Base-by-base conservation (phyloP, 2,329 filamentous ascomycete species). In the Cercospora sp. region DNA sequence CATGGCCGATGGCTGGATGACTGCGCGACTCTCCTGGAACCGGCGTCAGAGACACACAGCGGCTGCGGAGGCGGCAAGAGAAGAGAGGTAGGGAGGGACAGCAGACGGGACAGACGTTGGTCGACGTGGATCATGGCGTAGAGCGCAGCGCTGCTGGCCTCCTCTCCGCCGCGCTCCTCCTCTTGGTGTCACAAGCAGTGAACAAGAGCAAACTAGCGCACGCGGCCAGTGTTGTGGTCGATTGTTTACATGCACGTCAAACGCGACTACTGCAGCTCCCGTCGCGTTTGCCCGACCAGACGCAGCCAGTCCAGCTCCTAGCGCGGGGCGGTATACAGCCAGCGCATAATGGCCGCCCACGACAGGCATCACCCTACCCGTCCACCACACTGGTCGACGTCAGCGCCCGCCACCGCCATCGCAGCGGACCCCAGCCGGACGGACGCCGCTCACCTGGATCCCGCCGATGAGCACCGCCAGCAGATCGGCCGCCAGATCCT, bases 401-500 rank as follows among this genome's bases (percentile, higher is more conserved):
- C 62, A 28, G 36, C 28, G n/a, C 18, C 48, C 20, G 28, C 45
- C n/a, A 33, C 45, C 53, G 53, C 53, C 31, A 63, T 63, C 61
- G 45, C 61, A 18, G 30, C 28, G 28, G 30, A 64, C 20, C 62
- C 48, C 33, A 18, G 48, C 33, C 31, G 57, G 26, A n/a, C 23
- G 42, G 45, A 51, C 9, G 48, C 62, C 8, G 48, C 30, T 40
- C 5, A 23, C 18, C 45, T 51, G 16, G 48, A 64, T 20, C 45
- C 48, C 51, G 20, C 63, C 33, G 18, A 51, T 53, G 30, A 48
- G 58, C 9, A 65, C 28, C 69, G 61, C 48, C 65, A 64, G 65
- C 63, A 30, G n/a, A 53, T 31, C 28, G 67, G 53, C 57, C 65
- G 73, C 68, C 78, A 78, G 72, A 74, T 79, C 71, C 77, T 76